A percentile compares a stretch with the other conserved stretches of the same genome.
Conservation (phyloP, 2,329 filamentous ascomycete genomes). For the Xylaria digitata region DNA sequence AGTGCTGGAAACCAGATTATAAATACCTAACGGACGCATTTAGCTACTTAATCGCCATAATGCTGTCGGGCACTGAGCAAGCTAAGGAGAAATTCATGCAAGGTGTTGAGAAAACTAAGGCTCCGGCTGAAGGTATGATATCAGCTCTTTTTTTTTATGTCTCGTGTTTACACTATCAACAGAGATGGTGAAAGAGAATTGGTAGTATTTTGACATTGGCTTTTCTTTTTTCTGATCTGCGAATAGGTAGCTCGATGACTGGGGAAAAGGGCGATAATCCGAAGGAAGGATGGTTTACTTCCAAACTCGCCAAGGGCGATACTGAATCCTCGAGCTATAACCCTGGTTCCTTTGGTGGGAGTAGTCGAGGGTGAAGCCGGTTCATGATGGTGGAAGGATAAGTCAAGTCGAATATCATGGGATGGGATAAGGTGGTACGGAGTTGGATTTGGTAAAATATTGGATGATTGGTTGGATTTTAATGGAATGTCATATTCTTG, state of each 20-base stretch:
- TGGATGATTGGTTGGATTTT: not conserved
- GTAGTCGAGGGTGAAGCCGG: constrained; percentile 12
- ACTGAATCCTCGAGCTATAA: constrained; percentile 26
- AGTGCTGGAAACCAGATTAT: no score
- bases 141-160: not conserved
- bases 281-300: constrained; percentile 21
- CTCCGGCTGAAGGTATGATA: constrained; percentile 18
- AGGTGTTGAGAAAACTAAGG: constrained; percentile 29
- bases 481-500: not conserved
- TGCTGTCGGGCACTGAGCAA: constrained; percentile 26
- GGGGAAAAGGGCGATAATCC: constrained; percentile 30
- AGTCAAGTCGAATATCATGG: no score
- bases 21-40: not conserved
- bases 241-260: constrained; percentile 8
- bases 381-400: not conserved
- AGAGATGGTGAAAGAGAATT: not conserved
- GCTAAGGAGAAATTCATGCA: constrained; percentile 30
- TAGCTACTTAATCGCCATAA: not conserved
- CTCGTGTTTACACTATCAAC: not conserved
- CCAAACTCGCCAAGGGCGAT: constrained; percentile 29
- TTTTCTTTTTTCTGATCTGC: no score
- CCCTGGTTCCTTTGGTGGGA: constrained; percentile 24
- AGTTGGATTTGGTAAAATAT: not conserved
- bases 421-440: not conserved
- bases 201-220: not conserved